Base-by-base conservation (phyloP, 306 rosid genomes). In the Prunus salicina region DNA sequence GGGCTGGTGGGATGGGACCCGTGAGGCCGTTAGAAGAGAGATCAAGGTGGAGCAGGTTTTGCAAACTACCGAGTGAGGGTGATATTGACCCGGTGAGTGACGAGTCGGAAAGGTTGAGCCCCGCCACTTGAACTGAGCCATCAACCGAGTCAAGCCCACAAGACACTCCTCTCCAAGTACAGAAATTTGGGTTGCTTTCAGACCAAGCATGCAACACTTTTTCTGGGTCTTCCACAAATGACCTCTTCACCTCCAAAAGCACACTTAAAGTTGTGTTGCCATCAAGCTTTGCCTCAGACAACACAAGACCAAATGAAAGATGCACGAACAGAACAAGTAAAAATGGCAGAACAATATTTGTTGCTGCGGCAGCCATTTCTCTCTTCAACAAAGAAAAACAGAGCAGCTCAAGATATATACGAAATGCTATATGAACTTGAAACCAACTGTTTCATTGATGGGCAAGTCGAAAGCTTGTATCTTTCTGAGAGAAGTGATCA, bases 31-130 rank as follows among this genome's bases (percentile, higher is more conserved):
- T 95, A 52, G 88, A 77, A 18, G 99, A 92, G 43, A 95, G 92
- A 82, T 95, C 97, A 43, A 95, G 93, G 70, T 77, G 88, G 81
- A 86, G 82, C 81, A 95, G 87, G 89, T 87, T 69, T 75, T 53
- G 82, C 67, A 95, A 86, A 46, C 68, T 84, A 63, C 88, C 86
- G 86, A 95, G 85, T 69, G 85, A 78, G 1, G 89, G 89, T 9
- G 99, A 81, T 46, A 95, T 74, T 25, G 88, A 87, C 75, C 97
- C 97, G 30, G 82, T 79, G 85, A 95, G 99, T 55, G 97, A 90
- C 79, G 92, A 92, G 86, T 79, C 88, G 70, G 97, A 85, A 20
- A 95, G 97, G 90, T 92, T 88, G 58, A 95, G 93, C 8, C 91
- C 86, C 63, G 84, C 81, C 72, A 89, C 87, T 43, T 65, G 85